Conservation (phyloP, 106 monocot genomes). For the Allium sativum region DNA sequence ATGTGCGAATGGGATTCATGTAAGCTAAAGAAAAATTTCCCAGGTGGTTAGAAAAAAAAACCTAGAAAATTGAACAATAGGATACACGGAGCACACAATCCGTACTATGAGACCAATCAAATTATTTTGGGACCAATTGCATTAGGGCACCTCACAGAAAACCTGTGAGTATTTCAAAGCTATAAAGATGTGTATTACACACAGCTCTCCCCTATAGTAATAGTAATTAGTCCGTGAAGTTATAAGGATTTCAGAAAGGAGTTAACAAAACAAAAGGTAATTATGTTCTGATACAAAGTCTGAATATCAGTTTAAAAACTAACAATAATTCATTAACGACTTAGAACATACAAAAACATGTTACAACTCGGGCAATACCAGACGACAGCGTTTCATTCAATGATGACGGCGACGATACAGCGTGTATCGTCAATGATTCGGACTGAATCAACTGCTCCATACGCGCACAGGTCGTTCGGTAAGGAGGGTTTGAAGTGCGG, state of each 20-base stretch:
- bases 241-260: not conserved
- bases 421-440: no score
- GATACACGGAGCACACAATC: not conserved
- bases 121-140: not conserved
- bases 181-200: not conserved
- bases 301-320: not conserved
- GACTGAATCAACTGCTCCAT: no score
- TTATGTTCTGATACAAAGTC: not conserved
- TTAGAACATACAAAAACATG: not conserved
- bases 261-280: not conserved
- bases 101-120: slow-evolving; percentile 1
- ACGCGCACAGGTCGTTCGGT: no score
- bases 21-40: not conserved
- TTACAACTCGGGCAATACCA: not conserved
- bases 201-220: not conserved
- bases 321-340: not conserved
- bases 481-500: no score
- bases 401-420: no score
- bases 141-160: not conserved
- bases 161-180: not conserved
- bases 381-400: not conserved
- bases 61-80: no score
- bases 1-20: not conserved
- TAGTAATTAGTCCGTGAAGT: not conserved
- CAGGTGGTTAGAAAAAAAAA: not conserved